These are phyloP conservation scores for Staphylotrichum longicolle DNA, from an alignment of 495 filamentous ascomycete species.

Conservation along the genomic window DNA sequence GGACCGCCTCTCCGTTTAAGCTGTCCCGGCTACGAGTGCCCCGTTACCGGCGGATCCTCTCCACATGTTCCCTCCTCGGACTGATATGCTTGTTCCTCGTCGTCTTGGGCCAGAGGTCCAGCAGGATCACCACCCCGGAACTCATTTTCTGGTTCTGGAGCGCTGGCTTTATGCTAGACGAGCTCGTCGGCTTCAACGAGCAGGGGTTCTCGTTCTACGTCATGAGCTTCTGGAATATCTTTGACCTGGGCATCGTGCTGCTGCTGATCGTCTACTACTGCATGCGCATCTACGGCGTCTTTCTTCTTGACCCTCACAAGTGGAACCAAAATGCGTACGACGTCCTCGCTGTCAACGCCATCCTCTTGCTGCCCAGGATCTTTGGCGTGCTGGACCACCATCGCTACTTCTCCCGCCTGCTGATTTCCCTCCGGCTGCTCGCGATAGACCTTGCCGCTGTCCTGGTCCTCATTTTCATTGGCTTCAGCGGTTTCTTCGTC, in stretches of 20 bases:
- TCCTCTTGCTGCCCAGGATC: slow-evolving; percentile 83
- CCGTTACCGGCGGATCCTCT: slow-evolving; percentile 83
- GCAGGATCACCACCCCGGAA: slow-evolving; percentile 75
- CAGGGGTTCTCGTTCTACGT: slow-evolving; percentile 92
- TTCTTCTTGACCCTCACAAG: slow-evolving; percentile 66
- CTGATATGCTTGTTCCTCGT: slow-evolving; percentile 80
- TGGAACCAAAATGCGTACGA: slow-evolving; percentile 84
- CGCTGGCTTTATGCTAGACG: slow-evolving; percentile 94
- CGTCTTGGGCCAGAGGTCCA: slow-evolving; percentile 66
- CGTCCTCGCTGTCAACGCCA: slow-evolving; percentile 81
- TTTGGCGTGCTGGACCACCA: slow-evolving; percentile 93
- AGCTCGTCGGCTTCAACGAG: slow-evolving; percentile 88
- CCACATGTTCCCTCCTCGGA: slow-evolving; percentile 76
- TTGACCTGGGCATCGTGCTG: slow-evolving; percentile 85
- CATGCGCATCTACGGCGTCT: slow-evolving; percentile 80
- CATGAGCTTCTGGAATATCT: slow-evolving; percentile 95
- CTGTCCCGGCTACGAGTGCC: slow-evolving; percentile 85
- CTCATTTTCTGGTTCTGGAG: slow-evolving; percentile 96
- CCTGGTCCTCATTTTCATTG: slow-evolving; percentile 75
- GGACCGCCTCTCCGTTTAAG: slow-evolving; percentile 86
- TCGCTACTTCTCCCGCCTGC: slow-evolving; percentile 87
- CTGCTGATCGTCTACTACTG: slow-evolving; percentile 84
- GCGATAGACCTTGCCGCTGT: slow-evolving; percentile 82
- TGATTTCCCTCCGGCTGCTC: slow-evolving; percentile 93
- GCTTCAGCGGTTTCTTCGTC: slow-evolving; percentile 90